These are phyloP conservation scores for Flaveria ramosissima DNA, from an alignment of 129 eudicot genomes.

Conservation along the genomic window DNA sequence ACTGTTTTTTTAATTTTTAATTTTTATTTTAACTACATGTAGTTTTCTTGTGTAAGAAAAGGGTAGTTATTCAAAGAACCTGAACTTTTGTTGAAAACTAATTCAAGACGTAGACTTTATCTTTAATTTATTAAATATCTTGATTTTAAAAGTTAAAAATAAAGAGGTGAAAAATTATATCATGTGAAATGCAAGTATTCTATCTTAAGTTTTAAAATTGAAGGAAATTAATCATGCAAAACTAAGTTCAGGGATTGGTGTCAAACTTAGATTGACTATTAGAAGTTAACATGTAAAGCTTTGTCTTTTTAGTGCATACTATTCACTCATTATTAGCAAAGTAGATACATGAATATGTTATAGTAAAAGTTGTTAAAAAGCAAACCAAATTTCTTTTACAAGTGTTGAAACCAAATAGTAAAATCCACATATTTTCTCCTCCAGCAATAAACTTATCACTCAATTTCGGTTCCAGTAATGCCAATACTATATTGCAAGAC, in stretches of 20 bases:
- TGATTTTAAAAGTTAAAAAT: no score
- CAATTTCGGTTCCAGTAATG: constrained; percentile 67
- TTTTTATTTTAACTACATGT: no score
- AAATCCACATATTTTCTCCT: constrained; percentile 89
- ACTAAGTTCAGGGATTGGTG: background rate
- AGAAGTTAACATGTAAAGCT: background rate
- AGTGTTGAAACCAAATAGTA: constrained; percentile 65
- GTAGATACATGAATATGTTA: background rate
- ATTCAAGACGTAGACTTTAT: no score
- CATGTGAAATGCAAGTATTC: background rate
- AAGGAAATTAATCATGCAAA: background rate
- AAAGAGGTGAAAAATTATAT: background rate
- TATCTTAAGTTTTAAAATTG: background rate
- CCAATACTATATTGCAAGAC: constrained; percentile 72
- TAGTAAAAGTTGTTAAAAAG: background rate
- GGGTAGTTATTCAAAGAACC: no score
- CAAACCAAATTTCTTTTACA: constrained; percentile 72
- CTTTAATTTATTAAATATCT: no score
- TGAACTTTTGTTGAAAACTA: no score
- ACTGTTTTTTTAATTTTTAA: no score
- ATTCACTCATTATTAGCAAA: constrained; percentile 3
- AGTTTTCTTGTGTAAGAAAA: no score
- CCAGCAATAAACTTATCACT: constrained; percentile 77
- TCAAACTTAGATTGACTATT: background rate
- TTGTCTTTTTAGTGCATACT: background rate